Conservation (phyloP, 257 asterid genomes). For the Paraleonurus japonicus region DNA sequence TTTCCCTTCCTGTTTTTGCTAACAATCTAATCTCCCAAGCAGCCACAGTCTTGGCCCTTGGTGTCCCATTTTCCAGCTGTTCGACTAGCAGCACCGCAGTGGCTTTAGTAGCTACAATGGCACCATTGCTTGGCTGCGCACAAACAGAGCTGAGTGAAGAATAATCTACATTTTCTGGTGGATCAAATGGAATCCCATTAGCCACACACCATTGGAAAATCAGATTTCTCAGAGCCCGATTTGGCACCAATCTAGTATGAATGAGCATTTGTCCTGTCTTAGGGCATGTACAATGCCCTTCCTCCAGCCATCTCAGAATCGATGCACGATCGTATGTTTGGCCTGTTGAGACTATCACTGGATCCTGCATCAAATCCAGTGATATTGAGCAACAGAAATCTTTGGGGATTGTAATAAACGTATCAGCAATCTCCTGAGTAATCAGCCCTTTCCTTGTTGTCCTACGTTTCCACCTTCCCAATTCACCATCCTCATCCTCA, state of each 20-base stretch:
- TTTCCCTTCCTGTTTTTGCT: conserved; percentile 75
- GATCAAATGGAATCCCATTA: conserved; percentile 57
- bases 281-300: conserved; percentile 84
- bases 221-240: conserved; percentile 69
- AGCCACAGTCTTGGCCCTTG: conserved; percentile 61
- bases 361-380: conserved; percentile 85
- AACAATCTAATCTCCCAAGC: conserved; percentile 80
- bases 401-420: conserved; percentile 65
- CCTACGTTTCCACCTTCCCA: conserved; percentile 49
- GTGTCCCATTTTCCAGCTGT: conserved; percentile 63
- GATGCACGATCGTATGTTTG: conserved; percentile 87
- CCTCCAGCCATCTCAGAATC: conserved; percentile 84
- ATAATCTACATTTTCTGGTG: conserved; percentile 52
- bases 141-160: conserved; percentile 32
- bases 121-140: conserved; percentile 59
- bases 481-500: conserved; percentile 68
- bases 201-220: conserved; percentile 83
- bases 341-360: conserved; percentile 84
- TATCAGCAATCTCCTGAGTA: conserved; percentile 61
- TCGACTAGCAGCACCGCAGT: conserved; percentile 55
- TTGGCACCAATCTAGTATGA: conserved; percentile 62
- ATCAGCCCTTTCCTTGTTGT: conserved; percentile 51
- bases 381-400: conserved; percentile 89
- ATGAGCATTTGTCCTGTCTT: conserved; percentile 79
- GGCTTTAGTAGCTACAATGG: conserved; percentile 70